Percentiles rank a stretch among this genome's conserved stretches.
phyloP scores from a whole-genome alignment of 495 filamentous ascomycete genomes.

The Chaetomium cochliodes region DNA sequence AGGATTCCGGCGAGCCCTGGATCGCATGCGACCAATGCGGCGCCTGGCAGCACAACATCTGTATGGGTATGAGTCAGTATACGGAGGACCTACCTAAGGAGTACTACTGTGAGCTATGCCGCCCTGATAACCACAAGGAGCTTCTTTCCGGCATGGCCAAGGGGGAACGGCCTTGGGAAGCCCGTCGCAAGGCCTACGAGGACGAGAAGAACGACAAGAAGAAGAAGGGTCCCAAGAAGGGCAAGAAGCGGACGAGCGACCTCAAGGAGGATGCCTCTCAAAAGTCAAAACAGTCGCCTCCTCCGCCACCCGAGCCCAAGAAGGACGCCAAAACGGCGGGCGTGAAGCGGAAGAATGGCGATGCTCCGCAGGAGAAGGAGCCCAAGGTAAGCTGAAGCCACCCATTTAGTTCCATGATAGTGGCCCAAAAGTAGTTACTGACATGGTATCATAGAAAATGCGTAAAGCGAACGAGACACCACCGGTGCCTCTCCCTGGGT shows the following conservation, averaged over 20 bases:
- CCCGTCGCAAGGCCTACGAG: conserved; percentile 55
- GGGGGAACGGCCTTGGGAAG: conserved; percentile 87
- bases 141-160: conserved; percentile 69
- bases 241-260: conserved; percentile 51
- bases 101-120: conserved; percentile 90
- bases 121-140: conserved; percentile 73
- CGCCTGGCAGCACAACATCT: conserved; percentile 96
- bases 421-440: background rate
- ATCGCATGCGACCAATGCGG: conserved; percentile 89
- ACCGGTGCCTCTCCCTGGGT: conserved; percentile 37
- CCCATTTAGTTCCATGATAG: background rate
- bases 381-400: conserved; percentile 38
- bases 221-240: conserved; percentile 49
- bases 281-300: conserved; percentile 43
- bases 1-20: conserved; percentile 76
- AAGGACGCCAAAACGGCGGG: conserved; percentile 32
- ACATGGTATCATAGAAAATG: conserved; percentile 42
- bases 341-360: conserved; percentile 47
- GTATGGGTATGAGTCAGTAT: conserved; percentile 80
- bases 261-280: conserved; percentile 47
- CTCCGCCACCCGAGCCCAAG: conserved; percentile 39
- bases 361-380: conserved; percentile 46
- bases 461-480: conserved; percentile 52
- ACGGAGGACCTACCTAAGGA: conserved; percentile 68
- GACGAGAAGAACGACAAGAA: conserved; percentile 47